Percentiles rank a stretch among this genome's conserved stretches.
These are phyloP conservation scores for Apiotrichum mycotoxinovorans DNA, from an alignment of 1,284 basidiomycete genomes.

Conservation along the genomic window DNA sequence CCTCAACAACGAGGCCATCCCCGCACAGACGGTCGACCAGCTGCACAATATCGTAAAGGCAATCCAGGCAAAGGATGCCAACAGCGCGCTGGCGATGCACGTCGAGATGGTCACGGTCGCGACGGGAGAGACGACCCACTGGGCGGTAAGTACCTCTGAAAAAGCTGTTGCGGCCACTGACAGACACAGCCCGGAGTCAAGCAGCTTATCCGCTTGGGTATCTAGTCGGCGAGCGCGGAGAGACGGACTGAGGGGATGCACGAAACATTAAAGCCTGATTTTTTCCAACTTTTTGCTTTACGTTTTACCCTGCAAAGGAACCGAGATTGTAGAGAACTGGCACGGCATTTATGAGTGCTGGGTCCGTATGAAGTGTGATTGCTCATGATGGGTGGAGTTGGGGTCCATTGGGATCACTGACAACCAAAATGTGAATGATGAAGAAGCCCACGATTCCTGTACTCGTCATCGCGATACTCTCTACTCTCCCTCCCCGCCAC, in stretches of 20 bases:
- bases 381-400: not conserved
- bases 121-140: constrained; percentile 75
- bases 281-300: too few species aligned
- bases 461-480: too few species aligned
- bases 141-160: constrained; percentile 65
- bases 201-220: constrained; percentile 56
- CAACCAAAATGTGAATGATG: too few species aligned
- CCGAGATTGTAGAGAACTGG: too few species aligned
- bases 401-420: too few species aligned
- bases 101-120: constrained; percentile 72
- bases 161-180: not conserved
- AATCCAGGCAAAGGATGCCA: constrained; percentile 67
- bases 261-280: too few species aligned
- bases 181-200: constrained; percentile 63
- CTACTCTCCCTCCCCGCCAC: too few species aligned
- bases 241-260: not conserved
- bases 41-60: constrained; percentile 65
- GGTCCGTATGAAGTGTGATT: not conserved
- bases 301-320: too few species aligned
- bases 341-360: too few species aligned
- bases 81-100: constrained; percentile 69
- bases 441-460: too few species aligned
- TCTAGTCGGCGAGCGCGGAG: constrained; percentile 4
- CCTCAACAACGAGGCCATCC: constrained; percentile 83
- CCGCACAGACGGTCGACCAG: constrained; percentile 66